phyloP scores from a whole-genome alignment of 2,329 filamentous ascomycete species.

The Apiospora sp. region DNA sequence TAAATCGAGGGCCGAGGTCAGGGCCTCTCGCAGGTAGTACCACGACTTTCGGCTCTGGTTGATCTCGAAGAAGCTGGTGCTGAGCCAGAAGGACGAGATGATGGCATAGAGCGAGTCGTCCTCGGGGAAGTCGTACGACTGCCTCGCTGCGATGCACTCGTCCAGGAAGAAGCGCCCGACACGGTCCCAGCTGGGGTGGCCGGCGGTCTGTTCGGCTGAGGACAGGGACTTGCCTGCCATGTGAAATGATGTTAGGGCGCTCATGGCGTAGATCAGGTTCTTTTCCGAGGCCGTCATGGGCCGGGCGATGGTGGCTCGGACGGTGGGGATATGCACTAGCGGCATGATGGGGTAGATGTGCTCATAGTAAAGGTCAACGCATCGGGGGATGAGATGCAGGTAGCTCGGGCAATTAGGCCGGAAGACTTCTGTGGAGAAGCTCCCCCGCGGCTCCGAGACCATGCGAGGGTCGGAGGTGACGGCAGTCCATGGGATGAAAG shows the following conservation, averaged over 20 bases:
- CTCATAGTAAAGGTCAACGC: constrained; percentile 68
- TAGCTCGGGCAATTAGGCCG: constrained; percentile 50
- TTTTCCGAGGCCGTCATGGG: constrained; percentile 48
- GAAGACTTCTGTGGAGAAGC: constrained; percentile 53
- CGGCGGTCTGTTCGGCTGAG: constrained; percentile 44
- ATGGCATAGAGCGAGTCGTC: constrained; percentile 61
- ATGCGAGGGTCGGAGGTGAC: constrained; percentile 41
- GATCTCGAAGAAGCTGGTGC: constrained; percentile 67
- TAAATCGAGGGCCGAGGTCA: constrained; percentile 65
- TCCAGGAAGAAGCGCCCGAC: constrained; percentile 65
- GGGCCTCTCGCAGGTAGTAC: constrained; percentile 68
- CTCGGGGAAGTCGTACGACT: constrained; percentile 65
- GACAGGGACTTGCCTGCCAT: constrained; percentile 56
- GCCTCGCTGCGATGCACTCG: constrained; percentile 63
- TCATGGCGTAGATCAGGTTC: constrained; percentile 63
- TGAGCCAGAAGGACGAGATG: constrained; percentile 70
- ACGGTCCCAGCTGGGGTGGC: constrained; percentile 52
- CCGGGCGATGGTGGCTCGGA: constrained; percentile 57
- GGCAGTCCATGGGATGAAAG: constrained; percentile 41
- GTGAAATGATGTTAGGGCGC: constrained; percentile 60
- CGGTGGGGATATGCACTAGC: constrained; percentile 63
- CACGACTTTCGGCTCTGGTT: constrained; percentile 69
- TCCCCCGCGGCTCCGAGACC: constrained; percentile 46
- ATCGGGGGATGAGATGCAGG: constrained; percentile 58
- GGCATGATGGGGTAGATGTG: constrained; percentile 72